These are phyloP conservation scores for Annona squamosa DNA, from an alignment of 164 flowering plant genomes.

Conservation along the genomic window DNA sequence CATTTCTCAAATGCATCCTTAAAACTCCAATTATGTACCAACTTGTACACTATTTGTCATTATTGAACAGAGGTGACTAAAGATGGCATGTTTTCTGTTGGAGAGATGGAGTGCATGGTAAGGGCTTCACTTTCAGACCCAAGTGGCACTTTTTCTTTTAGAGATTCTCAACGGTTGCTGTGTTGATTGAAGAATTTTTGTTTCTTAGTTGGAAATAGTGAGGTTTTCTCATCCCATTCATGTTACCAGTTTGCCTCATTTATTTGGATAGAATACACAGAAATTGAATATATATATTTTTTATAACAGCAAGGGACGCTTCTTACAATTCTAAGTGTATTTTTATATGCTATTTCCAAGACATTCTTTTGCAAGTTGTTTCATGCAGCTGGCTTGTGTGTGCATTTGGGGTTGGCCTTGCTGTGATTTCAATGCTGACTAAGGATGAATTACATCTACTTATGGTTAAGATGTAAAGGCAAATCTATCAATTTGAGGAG, in stretches of 20 bases:
- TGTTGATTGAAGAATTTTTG: background rate
- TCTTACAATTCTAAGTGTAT: too few species aligned
- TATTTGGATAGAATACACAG: background rate
- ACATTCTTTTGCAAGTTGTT: too few species aligned
- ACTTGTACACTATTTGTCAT: background rate
- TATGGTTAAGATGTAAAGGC: too few species aligned
- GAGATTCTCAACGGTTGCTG: too few species aligned
- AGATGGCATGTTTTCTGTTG: constrained; percentile 97
- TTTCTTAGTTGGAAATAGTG: background rate
- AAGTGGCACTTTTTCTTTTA: background rate
- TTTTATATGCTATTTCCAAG: too few species aligned
- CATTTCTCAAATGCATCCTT: background rate
- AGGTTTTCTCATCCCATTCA: background rate
- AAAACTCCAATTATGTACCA: background rate
- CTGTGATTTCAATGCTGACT: too few species aligned
- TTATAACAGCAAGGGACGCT: too few species aligned
- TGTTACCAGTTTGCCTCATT: background rate
- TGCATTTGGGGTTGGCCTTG: too few species aligned
- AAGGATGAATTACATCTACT: too few species aligned
- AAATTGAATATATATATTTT: background rate
- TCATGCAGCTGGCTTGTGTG: too few species aligned
- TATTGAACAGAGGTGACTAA: constrained; percentile 82
- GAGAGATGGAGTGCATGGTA: constrained; percentile 99
- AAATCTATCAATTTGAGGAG: too few species aligned
- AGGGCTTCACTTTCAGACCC: constrained; percentile 14